These are phyloP conservation scores for Entrophospora sp. DNA, from an alignment of 192 early-diverging fungal species.

Conservation along the genomic window DNA sequence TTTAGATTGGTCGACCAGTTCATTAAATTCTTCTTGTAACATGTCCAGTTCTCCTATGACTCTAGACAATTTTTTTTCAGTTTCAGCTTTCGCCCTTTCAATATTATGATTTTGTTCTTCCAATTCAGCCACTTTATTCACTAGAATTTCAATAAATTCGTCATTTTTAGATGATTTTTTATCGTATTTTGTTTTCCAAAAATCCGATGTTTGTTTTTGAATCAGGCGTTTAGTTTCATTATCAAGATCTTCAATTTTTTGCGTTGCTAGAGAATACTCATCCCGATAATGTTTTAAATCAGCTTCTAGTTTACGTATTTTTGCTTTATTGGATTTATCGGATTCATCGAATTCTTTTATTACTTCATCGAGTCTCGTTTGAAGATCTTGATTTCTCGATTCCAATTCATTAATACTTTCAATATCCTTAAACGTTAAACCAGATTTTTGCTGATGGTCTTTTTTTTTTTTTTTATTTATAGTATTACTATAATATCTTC, in stretches of 20 bases:
- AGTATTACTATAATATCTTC: too few species aligned
- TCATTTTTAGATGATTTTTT: constrained; percentile 18
- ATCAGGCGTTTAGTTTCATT: constrained; percentile 1
- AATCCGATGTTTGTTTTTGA: not conserved
- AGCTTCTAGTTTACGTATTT: constrained; percentile 5
- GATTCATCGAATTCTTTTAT: constrained; percentile 2
- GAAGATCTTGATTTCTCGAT: not conserved
- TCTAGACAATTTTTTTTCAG: constrained; percentile 23
- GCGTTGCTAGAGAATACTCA: not conserved
- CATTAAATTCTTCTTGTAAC: constrained; percentile 28
- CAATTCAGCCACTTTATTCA: constrained; percentile 23
- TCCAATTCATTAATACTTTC: constrained; percentile 15
- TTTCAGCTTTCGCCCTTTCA: constrained; percentile 26
- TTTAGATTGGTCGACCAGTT: constrained; percentile 21
- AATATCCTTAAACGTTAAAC: constrained; percentile 4
- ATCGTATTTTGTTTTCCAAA: constrained; percentile 7
- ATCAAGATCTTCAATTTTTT: constrained; percentile 17
- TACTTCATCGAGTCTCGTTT: not conserved
- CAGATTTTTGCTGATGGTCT: not conserved
- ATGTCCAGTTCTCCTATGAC: constrained; percentile 25
- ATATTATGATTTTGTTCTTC: constrained; percentile 23
- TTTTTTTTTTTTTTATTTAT: not conserved
- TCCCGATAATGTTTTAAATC: constrained; percentile 2
- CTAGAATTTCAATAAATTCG: constrained; percentile 18
- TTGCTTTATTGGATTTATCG: constrained; percentile 3